Percentiles rank a stretch among this genome's conserved stretches.
These are phyloP conservation scores for Ambrosiella cleistominuta DNA, from an alignment of 2,329 filamentous ascomycete species.

Conservation along the genomic window DNA sequence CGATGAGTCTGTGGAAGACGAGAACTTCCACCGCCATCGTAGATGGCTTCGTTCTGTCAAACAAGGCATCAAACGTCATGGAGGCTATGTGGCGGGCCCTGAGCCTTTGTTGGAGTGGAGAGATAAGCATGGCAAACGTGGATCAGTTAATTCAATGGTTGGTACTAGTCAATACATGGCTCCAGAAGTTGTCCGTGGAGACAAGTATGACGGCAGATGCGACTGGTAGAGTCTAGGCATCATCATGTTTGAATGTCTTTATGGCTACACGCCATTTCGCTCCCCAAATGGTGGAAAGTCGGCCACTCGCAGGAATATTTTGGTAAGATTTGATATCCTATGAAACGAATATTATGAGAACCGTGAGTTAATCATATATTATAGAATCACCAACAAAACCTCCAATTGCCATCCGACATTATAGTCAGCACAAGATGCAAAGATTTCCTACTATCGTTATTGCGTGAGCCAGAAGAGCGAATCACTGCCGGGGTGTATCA, in stretches of 20 bases:
- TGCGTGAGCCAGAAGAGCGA: slow-evolving; percentile 57
- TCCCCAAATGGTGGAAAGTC: slow-evolving; percentile 53
- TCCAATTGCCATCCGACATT: slow-evolving; percentile 49
- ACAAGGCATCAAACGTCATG: slow-evolving; percentile 23
- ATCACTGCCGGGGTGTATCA: slow-evolving; percentile 62
- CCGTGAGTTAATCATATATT: background rate
- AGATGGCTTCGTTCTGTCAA: slow-evolving; percentile 16
- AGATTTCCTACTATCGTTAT: slow-evolving; percentile 55
- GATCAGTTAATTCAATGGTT: slow-evolving; percentile 68
- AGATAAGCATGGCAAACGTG: slow-evolving; percentile 49
- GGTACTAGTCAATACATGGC: slow-evolving; percentile 98
- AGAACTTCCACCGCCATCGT: slow-evolving; percentile 17
- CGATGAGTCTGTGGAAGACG: slow-evolving; percentile 4
- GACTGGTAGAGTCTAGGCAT: slow-evolving; percentile 96
- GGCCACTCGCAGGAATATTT: slow-evolving; percentile 70
- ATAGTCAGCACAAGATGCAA: slow-evolving; percentile 53
- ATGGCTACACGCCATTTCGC: slow-evolving; percentile 79
- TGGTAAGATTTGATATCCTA: slow-evolving; percentile 29
- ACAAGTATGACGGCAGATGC: slow-evolving; percentile 77
- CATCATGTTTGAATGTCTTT: slow-evolving; percentile 87
- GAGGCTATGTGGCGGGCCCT: slow-evolving; percentile 6
- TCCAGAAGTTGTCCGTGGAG: slow-evolving; percentile 71
- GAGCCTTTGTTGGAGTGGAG: slow-evolving; percentile 46
- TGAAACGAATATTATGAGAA: background rate
- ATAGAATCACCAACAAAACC: slow-evolving; percentile 50